Percentiles rank a stretch among this genome's conserved stretches.
These are phyloP conservation scores for Anaeromyces robustus DNA, from an alignment of 192 early-diverging fungal species.

Conservation along the genomic window DNA sequence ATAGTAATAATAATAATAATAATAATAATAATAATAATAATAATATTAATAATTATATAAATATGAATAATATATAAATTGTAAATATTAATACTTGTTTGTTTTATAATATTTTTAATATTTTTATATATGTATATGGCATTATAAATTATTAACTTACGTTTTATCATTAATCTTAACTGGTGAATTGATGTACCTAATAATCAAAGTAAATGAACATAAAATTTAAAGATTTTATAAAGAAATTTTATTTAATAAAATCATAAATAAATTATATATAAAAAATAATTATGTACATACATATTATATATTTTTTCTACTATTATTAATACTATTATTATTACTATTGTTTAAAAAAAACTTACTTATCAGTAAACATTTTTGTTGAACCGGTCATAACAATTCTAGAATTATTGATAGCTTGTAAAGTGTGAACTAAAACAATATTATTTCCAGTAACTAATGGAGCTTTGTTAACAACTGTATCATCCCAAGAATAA, in stretches of 20 bases:
- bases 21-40: conserved; percentile 4
- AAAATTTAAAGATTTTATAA: too few species aligned
- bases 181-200: neutral
- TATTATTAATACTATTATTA: too few species aligned
- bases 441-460: conserved; percentile 39
- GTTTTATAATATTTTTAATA: too few species aligned
- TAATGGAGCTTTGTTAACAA: conserved; percentile 16
- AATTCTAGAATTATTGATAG: conserved; percentile 74
- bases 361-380: conserved; percentile 63
- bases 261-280: too few species aligned
- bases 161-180: neutral
- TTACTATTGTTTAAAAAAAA: too few species aligned
- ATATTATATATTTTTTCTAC: too few species aligned
- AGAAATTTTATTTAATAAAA: too few species aligned
- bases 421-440: conserved; percentile 73
- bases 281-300: too few species aligned
- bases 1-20: neutral
- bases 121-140: too few species aligned
- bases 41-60: conserved; percentile 4
- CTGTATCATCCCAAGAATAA: conserved; percentile 43
- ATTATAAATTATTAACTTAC: neutral
- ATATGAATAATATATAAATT: neutral
- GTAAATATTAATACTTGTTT: too few species aligned
- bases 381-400: conserved; percentile 66
- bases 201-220: too few species aligned